Evolutionary conservation across 2,329 filamentous ascomycete species (phyloP).

Genomic region (Xylaria arbuscula): DNA sequence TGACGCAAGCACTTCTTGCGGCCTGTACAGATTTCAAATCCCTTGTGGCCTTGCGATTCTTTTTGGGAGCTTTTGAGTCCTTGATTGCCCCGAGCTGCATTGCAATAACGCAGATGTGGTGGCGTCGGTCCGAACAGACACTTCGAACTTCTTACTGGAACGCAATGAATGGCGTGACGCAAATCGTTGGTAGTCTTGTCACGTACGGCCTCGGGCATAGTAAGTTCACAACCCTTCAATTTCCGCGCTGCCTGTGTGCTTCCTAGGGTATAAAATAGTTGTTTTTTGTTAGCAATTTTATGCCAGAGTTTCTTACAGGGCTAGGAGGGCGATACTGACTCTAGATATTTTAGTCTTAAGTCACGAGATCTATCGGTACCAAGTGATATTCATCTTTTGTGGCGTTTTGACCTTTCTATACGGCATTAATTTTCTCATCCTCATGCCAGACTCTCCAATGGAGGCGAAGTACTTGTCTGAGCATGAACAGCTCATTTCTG

Average conservation of each 20-base stretch:
- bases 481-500: slow-evolving; percentile 72
- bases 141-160: slow-evolving; percentile 63
- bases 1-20: slow-evolving; percentile 62
- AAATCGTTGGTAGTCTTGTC: slow-evolving; percentile 66
- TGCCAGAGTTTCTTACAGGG: neutral
- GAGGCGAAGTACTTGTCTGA: slow-evolving; percentile 69
- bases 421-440: slow-evolving; percentile 62
- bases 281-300: neutral
- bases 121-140: slow-evolving; percentile 63
- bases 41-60: slow-evolving; percentile 57
- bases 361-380: slow-evolving; percentile 59
- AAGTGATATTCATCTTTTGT: slow-evolving; percentile 63
- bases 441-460: slow-evolving; percentile 73
- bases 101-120: slow-evolving; percentile 67
- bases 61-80: slow-evolving; percentile 61
- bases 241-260: neutral
- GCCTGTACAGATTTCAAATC: slow-evolving; percentile 60
- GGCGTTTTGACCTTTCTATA: slow-evolving; percentile 64
- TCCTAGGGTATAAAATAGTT: too few relatives aligned
- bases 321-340: neutral
- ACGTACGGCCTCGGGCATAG: slow-evolving; percentile 64
- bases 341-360: slow-evolving; percentile 49
- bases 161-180: slow-evolving; percentile 66
- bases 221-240: neutral
- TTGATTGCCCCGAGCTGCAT: slow-evolving; percentile 63